Base-by-base conservation (phyloP, 2,329 filamentous ascomycete species). In the Fusarium fujikuroi region DNA sequence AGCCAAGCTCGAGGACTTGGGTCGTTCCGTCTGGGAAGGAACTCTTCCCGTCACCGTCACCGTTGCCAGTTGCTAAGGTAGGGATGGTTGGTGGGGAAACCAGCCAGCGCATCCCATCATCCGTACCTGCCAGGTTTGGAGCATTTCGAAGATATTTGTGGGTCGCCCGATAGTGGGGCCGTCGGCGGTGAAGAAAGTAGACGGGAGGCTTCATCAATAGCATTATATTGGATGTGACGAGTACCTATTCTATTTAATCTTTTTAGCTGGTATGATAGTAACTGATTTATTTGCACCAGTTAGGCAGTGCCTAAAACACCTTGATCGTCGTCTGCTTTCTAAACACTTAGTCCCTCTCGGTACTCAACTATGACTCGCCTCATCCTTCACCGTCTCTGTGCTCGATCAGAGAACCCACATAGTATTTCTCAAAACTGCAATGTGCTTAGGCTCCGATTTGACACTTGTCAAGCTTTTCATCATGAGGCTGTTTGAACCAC, bases 31-130 rank as follows among this genome's bases (percentile, higher is more conserved):
- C 34, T 39, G 60, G 53, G 60, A 63, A 52, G 64, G 66, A 28
- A 28, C 25, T 28, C 25, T 28, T 28, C 25, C 25, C 25, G 25
- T 28, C 52, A 43, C 46, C 53, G 54, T 72, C 46, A 64, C 59
- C 32, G 59, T 61, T 58, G 39, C 59, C 40, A 61, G 69, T 71
- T 71, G 63, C 68, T 64, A 50, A 43, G 69, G 42, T 69, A 68
- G 44, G 69, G 37, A 32, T 73, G 60, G 71, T 73, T 74, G 71
- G 67, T 72, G 70, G 71, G 71, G 71, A 63, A 73, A 73, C 58
- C 53, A 58, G 70, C 56, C 66, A 69, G 52, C 66, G 50, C 66
- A 69, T 69, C 50, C 46, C 58, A 69, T 70, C 47, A 60, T 54
- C 30, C 36, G 52, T 63, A 60, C 66, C 66, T 69, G 66, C 66